Base-by-base conservation (phyloP, 2,329 filamentous ascomycete genomes). In the Mariannaea elegans region DNA sequence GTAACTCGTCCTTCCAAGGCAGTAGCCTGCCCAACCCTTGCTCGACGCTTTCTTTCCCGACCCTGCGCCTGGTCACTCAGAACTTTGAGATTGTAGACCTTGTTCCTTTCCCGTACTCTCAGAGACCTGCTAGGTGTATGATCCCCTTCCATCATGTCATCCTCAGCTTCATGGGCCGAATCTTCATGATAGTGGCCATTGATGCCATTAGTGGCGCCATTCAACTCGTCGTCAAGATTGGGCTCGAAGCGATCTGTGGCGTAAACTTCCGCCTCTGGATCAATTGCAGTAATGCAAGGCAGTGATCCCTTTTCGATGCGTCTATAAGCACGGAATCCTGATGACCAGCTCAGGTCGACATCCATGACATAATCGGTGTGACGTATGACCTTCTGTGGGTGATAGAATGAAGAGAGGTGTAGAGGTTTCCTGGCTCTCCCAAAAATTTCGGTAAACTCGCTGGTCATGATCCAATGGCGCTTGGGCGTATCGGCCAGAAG, bases 51-150 rank as follows among this genome's bases (percentile, higher is more conserved):
- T 61, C 78, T 79, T 41, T 82, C 81, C 64, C 79, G 83, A 4
- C 85, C 84, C 50, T 84, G 80, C 6, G 84, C 84, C 65, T 84
- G 82, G 65, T 85, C 84, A 71, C 82, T 87, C 14, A 88, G 74
- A 12, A 82, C 76, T 69, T 87, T 88, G 34, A 88, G 72, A 63
- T 89, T 89, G 68, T 89, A 89, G 19, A 80, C 79, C 60, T 83
- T 82, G 56, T 80, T 81, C 39, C 76, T 76, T 16, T 73, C 78
- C 51, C 84, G 79, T 14, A 76, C 74, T 41, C 84, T 79, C 16
- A 85, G 72, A 2, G 82, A 81, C 58, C 84, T 80, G 52, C 78
- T 84, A 0, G 84, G 83, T 2, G 84, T 86, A 13, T 78, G 74
- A 16, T 83, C 81, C 23, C 80, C 80, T 19, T 81, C 78, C 7